phyloP scores from a whole-genome alignment of 176 grass and related monocot species.

The Triticum aestivum region IWGSC_CS_RefSeq_v2.1 NC_057800.1:634353745-634354244 shows the following conservation, averaged over 20 bases:
- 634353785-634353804: not conserved
- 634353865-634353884: not conserved
- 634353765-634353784: not conserved
- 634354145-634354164: not conserved
- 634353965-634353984: not conserved
- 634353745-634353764: conserved; percentile 23
- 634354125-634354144: not conserved
- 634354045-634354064: not conserved
- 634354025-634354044: not conserved
- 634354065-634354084: not conserved
- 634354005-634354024: not conserved
- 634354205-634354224: not conserved
- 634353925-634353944: not conserved
- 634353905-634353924: not conserved
- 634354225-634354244: not conserved
- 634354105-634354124: not conserved
- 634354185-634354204: not conserved
- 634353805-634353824: not conserved
- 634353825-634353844: not conserved
- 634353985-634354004: not conserved
- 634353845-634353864: not conserved
- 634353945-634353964: not conserved
- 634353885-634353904: not conserved
- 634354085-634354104: no score
- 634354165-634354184: not conserved